These are phyloP conservation scores for Penicillium salamii DNA, from an alignment of 495 filamentous ascomycete species.

Conservation along the genomic window DNA sequence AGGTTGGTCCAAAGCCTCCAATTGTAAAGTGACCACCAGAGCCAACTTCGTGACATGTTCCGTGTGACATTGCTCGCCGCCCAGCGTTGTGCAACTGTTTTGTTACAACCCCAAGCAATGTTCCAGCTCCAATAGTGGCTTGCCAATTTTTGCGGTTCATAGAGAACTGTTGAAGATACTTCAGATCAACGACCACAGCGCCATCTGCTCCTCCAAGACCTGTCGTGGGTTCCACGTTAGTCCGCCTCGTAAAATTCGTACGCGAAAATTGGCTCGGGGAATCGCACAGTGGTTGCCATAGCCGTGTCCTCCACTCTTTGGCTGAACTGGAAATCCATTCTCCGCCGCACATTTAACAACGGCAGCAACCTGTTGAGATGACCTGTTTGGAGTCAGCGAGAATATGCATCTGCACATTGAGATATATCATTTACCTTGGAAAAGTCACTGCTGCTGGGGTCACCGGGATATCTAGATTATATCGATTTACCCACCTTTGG, in stretches of 20 bases:
- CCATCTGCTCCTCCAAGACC: constrained; percentile 47
- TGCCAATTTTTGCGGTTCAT: constrained; percentile 51
- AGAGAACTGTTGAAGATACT: constrained; percentile 47
- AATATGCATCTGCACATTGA: constrained; percentile 26
- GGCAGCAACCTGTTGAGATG: constrained; percentile 52
- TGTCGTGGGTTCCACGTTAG: neutral
- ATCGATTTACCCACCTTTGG: too few species aligned
- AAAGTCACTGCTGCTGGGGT: too few species aligned
- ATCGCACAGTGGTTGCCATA: constrained; percentile 54
- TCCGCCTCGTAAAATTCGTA: too few species aligned
- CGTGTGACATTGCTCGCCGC: constrained; percentile 64
- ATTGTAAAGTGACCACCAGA: constrained; percentile 72
- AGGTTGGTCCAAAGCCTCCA: constrained; percentile 62
- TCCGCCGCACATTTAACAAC: constrained; percentile 57
- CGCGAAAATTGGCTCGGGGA: too few species aligned
- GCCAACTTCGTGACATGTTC: constrained; percentile 62
- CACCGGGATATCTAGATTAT: too few species aligned
- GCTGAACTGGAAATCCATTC: constrained; percentile 59
- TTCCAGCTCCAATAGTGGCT: constrained; percentile 66
- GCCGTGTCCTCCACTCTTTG: constrained; percentile 71
- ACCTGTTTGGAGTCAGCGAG: too few species aligned
- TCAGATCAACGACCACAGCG: constrained; percentile 43
- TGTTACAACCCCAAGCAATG: constrained; percentile 58
- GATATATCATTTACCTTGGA: too few species aligned
- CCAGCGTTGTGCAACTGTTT: constrained; percentile 55